These are phyloP conservation scores for Coemansia sp. DNA, from an alignment of 192 early-diverging fungal species.

Conservation along the genomic window DNA sequence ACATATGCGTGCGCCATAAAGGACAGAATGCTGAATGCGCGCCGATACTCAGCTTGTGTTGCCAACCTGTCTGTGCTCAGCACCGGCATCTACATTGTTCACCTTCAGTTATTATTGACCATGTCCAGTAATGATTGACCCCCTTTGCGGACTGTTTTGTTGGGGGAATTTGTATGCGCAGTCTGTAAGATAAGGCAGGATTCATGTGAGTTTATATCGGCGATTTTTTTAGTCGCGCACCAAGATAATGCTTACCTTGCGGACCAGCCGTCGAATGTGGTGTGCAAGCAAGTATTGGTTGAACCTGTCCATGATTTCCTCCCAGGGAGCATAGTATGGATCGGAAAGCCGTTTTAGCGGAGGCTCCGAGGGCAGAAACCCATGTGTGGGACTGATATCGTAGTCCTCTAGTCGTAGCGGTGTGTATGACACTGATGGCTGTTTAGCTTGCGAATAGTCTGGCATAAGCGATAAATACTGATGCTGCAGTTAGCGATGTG, in stretches of 20 bases:
- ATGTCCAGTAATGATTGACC: too few relatives aligned
- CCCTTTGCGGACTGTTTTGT: not conserved
- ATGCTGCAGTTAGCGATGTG: not conserved
- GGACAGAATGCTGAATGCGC: slow-evolving; percentile 84
- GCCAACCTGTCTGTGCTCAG: slow-evolving; percentile 61
- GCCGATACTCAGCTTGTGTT: slow-evolving; percentile 68
- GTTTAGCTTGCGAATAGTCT: not conserved
- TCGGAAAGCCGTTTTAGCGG: slow-evolving; percentile 73
- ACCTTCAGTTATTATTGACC: too few relatives aligned
- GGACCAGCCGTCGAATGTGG: slow-evolving; percentile 61
- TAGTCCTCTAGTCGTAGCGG: slow-evolving; percentile 65
- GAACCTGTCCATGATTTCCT: slow-evolving; percentile 73
- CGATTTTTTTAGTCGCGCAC: not conserved
- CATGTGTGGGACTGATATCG: slow-evolving; percentile 77
- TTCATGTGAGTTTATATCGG: not conserved
- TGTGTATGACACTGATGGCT: slow-evolving; percentile 14
- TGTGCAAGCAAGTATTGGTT: slow-evolving; percentile 71
- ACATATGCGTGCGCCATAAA: slow-evolving; percentile 90
- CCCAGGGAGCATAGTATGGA: slow-evolving; percentile 86
- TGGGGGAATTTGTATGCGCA: not conserved
- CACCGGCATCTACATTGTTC: slow-evolving; percentile 65
- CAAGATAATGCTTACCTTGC: slow-evolving; percentile 57
- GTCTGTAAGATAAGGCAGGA: not conserved
- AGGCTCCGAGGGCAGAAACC: slow-evolving; percentile 79
- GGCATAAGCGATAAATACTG: not conserved